Conservation (phyloP, 768 basidiomycete species). For the Lactarius psammicola region DNA sequence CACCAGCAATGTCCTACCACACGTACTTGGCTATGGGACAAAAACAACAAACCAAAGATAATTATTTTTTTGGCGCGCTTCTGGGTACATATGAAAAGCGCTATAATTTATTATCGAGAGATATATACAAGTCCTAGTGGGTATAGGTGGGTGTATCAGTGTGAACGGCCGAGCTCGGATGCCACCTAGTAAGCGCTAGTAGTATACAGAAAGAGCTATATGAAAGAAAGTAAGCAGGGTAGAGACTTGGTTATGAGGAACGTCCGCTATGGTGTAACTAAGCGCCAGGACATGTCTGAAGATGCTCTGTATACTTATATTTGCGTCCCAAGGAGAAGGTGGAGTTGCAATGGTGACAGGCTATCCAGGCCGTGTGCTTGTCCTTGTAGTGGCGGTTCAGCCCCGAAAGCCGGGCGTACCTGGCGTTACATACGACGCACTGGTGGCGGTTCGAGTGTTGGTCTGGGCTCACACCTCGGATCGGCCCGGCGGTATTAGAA, state of each 20-base stretch:
- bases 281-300: background rate
- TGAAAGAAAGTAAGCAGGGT: no score
- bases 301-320: background rate
- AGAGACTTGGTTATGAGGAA: no score
- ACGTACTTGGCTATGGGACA: no score
- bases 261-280: no score
- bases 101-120: background rate
- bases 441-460: background rate
- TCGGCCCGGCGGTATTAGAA: background rate
- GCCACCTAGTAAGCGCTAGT: no score
- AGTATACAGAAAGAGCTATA: no score
- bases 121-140: background rate
- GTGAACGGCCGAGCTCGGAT: no score
- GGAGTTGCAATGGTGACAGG: background rate
- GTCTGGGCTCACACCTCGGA: background rate
- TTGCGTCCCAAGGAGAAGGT: background rate
- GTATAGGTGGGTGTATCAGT: no score
- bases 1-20: no score
- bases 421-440: background rate
- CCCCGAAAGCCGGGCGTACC: background rate
- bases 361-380: background rate
- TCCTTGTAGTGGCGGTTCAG: background rate
- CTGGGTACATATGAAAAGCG: no score
- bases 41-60: no score
- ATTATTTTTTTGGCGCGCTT: no score